Evolutionary conservation across 2,329 filamentous ascomycete species (phyloP).

Genomic region (Oidium heveae): DNA sequence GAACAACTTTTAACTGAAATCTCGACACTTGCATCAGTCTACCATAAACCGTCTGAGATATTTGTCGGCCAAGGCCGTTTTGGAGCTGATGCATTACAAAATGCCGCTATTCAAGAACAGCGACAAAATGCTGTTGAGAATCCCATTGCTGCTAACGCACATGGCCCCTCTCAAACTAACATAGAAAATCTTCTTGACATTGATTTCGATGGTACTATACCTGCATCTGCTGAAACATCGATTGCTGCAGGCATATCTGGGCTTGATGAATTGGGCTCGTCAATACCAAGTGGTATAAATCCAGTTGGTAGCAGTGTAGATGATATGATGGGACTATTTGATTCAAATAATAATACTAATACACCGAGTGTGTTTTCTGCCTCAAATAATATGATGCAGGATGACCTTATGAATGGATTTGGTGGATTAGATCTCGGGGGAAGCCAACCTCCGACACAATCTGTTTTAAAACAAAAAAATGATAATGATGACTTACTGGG

Average conservation of each 20-base stretch:
- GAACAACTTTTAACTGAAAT: constrained; percentile 80
- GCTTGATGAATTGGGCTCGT: constrained; percentile 30
- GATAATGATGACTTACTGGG: constrained; percentile 32
- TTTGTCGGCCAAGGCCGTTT: constrained; percentile 90
- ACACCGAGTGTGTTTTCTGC: constrained; percentile 4
- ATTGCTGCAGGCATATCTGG: constrained; percentile 23
- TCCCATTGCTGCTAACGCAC: constrained; percentile 68
- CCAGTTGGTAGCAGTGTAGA: constrained; percentile 42
- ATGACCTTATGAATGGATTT: constrained; percentile 48
- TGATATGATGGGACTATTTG: constrained; percentile 54
- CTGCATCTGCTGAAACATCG: constrained; percentile 55
- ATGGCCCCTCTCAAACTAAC: constrained; percentile 35
- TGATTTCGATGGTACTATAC: constrained; percentile 80
- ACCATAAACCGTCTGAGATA: constrained; percentile 95
- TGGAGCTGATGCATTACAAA: constrained; percentile 81
- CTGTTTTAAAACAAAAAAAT: constrained; percentile 22
- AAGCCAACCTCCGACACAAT: constrained; percentile 34
- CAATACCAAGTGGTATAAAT: constrained; percentile 42
- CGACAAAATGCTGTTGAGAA: constrained; percentile 80
- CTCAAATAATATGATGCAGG: constrained; percentile 6
- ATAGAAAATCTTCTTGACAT: constrained; percentile 90
- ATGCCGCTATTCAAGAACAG: constrained; percentile 89
- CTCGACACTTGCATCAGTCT: constrained; percentile 86
- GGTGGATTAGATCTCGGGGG: constrained; percentile 52
- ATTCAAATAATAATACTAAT: constrained; percentile 13